phyloP scores from a whole-genome alignment of 1,139 yeast species.

The Entelexis paramagnoliae region DNA sequence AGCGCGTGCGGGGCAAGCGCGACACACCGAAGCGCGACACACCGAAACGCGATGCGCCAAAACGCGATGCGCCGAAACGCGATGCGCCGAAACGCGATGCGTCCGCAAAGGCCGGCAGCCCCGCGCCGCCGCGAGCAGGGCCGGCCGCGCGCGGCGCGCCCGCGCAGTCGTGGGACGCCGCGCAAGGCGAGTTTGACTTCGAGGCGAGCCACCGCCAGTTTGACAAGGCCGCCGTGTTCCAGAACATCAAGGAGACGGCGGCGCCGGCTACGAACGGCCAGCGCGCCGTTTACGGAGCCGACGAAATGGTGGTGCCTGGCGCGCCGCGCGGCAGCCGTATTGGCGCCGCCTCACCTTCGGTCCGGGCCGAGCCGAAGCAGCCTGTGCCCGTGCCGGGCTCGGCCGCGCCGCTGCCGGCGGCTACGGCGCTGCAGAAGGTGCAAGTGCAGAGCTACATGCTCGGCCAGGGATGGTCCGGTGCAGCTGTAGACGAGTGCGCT shows the following conservation, averaged over 20 bases:
- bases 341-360: neutral
- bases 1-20: neutral
- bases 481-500: neutral
- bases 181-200: conserved; percentile 2
- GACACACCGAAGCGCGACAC: too few relatives aligned
- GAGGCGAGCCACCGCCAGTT: conserved; percentile 4
- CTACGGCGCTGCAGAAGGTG: conserved; percentile 3
- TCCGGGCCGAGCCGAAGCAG: too few relatives aligned
- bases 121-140: too few relatives aligned
- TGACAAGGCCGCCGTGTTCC: conserved; percentile 1
- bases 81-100: too few relatives aligned
- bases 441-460: conserved; percentile 8
- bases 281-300: neutral
- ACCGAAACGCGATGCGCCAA: too few relatives aligned
- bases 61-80: too few relatives aligned
- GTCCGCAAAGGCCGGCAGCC: too few relatives aligned
- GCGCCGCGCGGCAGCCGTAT: neutral
- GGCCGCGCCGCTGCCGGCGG: neutral
- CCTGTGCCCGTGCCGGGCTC: neutral
- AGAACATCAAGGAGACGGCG: neutral
- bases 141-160: neutral
- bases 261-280: neutral
- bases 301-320: neutral
- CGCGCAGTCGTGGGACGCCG: neutral
- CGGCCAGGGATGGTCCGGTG: conserved; percentile 4